These are phyloP conservation scores for Coemansia sp. DNA, from an alignment of 192 early-diverging fungal species.

Conservation along the genomic window DNA sequence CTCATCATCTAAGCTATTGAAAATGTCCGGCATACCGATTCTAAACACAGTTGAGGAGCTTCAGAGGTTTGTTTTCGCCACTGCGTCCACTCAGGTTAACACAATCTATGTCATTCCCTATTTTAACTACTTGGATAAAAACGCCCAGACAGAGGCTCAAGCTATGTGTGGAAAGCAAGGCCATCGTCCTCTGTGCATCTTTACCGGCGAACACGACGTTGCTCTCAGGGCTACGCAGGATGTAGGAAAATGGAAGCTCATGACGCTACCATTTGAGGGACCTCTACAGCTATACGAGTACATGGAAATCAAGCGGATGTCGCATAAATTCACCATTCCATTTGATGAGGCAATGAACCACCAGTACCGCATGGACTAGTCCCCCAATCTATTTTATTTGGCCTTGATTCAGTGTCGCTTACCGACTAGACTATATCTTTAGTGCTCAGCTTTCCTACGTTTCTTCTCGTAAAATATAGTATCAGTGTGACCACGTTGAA, in stretches of 20 bases:
- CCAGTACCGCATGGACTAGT: background rate
- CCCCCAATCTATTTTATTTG: background rate
- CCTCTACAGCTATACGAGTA: conserved; percentile 1
- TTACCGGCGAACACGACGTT: background rate
- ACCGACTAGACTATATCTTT: background rate
- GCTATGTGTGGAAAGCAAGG: background rate
- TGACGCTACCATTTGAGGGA: background rate
- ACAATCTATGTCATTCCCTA: background rate
- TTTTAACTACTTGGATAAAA: conserved; percentile 1
- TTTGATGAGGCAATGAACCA: background rate
- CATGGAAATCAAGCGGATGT: background rate
- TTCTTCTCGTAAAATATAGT: background rate
- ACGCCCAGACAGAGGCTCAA: background rate
- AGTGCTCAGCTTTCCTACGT: background rate
- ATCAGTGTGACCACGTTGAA: background rate
- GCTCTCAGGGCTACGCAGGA: background rate
- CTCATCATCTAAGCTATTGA: background rate
- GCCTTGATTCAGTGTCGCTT: background rate
- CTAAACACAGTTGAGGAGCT: background rate
- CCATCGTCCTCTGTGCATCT: background rate
- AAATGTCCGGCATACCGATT: background rate
- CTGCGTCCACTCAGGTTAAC: background rate
- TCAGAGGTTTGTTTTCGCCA: background rate
- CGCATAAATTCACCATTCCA: background rate
- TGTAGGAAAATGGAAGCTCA: background rate